Percentiles rank a stretch among this genome's conserved stretches.
Conservation (phyloP, 2,329 filamentous ascomycete genomes). For the Myriosclerotinia duriaeana region DNA sequence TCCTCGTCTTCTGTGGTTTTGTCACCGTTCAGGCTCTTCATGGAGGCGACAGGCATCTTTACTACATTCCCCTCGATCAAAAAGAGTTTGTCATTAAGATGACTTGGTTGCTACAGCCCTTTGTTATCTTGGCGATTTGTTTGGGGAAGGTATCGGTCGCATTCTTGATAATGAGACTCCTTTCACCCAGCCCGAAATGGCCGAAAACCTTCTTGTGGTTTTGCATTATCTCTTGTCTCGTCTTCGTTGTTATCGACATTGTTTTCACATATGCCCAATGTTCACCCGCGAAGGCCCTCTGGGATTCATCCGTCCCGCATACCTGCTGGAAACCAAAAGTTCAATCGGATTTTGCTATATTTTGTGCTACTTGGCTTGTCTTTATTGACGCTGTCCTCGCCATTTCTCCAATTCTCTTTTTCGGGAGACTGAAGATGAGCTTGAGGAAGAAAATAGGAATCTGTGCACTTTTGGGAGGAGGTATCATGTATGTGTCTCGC, state of each 20-base stretch:
- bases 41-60: not conserved
- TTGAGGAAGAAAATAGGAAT: no score
- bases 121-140: not conserved
- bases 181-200: no score
- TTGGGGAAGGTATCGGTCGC: no score
- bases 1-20: conserved; percentile 3
- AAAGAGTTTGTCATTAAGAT: not conserved
- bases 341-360: not conserved
- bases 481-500: not conserved
- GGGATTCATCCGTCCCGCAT: not conserved
- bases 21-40: not conserved
- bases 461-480: not conserved
- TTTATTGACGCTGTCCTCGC: not conserved
- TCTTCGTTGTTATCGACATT: not conserved
- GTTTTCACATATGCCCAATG: not conserved
- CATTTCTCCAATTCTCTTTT: no score
- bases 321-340: not conserved
- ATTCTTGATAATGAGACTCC: no score
- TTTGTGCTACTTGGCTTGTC: not conserved
- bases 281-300: not conserved
- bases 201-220: no score
- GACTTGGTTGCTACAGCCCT: not conserved
- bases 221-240: not conserved
- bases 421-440: no score
- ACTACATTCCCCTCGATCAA: not conserved